A percentile compares a stretch with the other conserved stretches of the same genome.
Conservation (phyloP, 441 rosid species). For the Erodium moschatum region DNA sequence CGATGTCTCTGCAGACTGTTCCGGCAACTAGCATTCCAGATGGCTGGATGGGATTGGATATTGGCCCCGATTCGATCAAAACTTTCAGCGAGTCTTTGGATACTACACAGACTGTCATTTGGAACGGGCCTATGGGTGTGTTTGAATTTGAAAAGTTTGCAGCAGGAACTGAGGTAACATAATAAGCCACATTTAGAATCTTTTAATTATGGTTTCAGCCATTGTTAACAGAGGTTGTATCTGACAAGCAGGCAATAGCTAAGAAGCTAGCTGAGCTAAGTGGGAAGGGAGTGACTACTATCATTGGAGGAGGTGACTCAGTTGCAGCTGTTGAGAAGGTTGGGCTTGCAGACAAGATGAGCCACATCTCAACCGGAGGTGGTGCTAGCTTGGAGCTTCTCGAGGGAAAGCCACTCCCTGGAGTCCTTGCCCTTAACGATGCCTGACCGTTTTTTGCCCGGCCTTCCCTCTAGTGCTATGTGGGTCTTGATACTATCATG, state of each 20-base stretch:
- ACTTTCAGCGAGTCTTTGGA: conserved; percentile 61
- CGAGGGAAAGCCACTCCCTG: conserved; percentile 20
- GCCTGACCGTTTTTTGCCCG: background rate
- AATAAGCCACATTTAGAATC: too few species aligned
- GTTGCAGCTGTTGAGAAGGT: conserved; percentile 16
- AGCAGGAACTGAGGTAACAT: conserved; percentile 67
- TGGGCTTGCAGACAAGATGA: conserved; percentile 21
- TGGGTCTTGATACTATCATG: background rate
- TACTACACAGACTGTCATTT: conserved; percentile 65
- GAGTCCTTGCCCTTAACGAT: conserved; percentile 19
- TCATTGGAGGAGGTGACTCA: conserved; percentile 15
- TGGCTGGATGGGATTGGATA: conserved; percentile 58
- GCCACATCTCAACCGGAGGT: conserved; percentile 5
- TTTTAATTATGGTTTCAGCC: background rate
- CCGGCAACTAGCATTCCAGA: conserved; percentile 66
- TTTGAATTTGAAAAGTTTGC: conserved; percentile 85
- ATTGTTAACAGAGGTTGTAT: background rate
- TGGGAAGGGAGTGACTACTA: conserved; percentile 17
- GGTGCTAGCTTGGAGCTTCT: conserved; percentile 20
- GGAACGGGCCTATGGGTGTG: conserved; percentile 99
- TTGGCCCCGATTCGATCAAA: conserved; percentile 51
- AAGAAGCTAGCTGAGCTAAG: conserved; percentile 19
- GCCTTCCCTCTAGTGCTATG: background rate
- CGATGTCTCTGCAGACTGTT: conserved; percentile 45
- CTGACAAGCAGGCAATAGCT: conserved; percentile 12